Base-by-base conservation (phyloP, 495 filamentous ascomycete species). In the Beverwykella pulmonaria region DNA sequence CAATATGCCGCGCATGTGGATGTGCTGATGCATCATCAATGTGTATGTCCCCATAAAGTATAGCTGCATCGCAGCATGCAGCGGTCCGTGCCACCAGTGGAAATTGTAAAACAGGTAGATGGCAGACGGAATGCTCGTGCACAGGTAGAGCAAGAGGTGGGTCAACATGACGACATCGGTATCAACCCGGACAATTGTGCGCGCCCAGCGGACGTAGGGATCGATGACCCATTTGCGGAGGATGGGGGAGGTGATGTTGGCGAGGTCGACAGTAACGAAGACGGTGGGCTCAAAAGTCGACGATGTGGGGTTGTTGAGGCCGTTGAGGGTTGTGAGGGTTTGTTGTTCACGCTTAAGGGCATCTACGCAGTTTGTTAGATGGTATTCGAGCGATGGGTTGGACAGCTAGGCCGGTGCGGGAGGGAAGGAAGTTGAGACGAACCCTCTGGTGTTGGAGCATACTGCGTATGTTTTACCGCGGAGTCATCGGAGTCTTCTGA, bases 21-120 rank as follows among this genome's bases (percentile, higher is more conserved):
- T 92, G 74, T 92, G 90, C 64, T 92, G 89, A 69, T 92, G 90
- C 78, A 87, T 87, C 86, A 93, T 86, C 36, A 93, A 78, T 0
- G 90, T 92, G 76, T 90, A 93, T 12, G 84, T 79, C 23, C 90
- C 90, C 32, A 83, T 80, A 69, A 87, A 92, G 60, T 77, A 89
- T 36, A 79, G 68, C 61, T 87, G 83, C 78, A 90, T 82, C 30
- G 82, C 59, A 70, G 80, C 80, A 73, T 93, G 90, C 44, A 83
- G 32, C 34, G 88, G 47, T 15, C 82, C 90, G 73, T 91, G 90
- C 3, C 80, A 44, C 72, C 82, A 90, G 32, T 80, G 82, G 74
- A 93, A 93, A 59, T 78, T 69, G 69, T 81, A 80, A 76, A 82
- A 92, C 2, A 92, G 79, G 29, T 79, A 82, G 27, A 87, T 26